Percentiles rank a stretch among this genome's conserved stretches.
Conservation (phyloP, 192 early-diverging fungal genomes). For the Podila clonocystis region DNA sequence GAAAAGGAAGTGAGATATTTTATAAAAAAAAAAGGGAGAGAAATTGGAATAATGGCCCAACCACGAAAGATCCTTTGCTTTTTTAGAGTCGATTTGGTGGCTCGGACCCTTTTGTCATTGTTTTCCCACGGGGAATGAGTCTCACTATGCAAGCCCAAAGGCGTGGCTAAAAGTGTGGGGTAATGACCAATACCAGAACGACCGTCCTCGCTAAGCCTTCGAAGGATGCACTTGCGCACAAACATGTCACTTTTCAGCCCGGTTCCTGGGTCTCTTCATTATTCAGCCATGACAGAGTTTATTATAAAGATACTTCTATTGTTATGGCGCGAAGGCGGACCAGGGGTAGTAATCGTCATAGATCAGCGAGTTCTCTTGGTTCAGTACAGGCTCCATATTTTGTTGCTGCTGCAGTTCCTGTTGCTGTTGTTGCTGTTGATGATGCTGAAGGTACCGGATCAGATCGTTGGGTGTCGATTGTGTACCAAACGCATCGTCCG, state of each 20-base stretch:
- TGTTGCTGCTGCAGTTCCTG: conserved; percentile 42
- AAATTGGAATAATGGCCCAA: neutral
- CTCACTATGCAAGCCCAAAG: neutral
- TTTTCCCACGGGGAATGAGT: neutral
- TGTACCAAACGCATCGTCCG: conserved; percentile 23
- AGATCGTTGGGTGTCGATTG: conserved; percentile 37
- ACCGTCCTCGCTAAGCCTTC: no score
- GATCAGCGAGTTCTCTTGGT: conserved; percentile 43
- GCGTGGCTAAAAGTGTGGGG: no score
- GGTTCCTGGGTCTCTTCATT: neutral
- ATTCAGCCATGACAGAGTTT: no score
- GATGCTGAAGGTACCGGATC: conserved; percentile 45
- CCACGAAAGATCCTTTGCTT: neutral
- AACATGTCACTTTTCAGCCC: neutral
- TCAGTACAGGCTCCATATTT: conserved; percentile 34
- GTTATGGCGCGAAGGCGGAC: conserved; percentile 20
- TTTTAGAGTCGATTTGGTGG: neutral
- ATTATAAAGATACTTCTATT: no score
- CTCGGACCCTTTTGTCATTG: neutral
- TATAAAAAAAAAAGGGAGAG: neutral
- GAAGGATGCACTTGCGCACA: no score
- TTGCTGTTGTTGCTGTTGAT: conserved; percentile 41
- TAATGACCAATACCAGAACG: no score
- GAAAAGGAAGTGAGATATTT: neutral
- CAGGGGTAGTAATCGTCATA: conserved; percentile 42